Evolutionary conservation across 257 asterid species (phyloP), one percentile per base, ranked within the genome.

Genomic region (Jasminum sambac): DNA sequence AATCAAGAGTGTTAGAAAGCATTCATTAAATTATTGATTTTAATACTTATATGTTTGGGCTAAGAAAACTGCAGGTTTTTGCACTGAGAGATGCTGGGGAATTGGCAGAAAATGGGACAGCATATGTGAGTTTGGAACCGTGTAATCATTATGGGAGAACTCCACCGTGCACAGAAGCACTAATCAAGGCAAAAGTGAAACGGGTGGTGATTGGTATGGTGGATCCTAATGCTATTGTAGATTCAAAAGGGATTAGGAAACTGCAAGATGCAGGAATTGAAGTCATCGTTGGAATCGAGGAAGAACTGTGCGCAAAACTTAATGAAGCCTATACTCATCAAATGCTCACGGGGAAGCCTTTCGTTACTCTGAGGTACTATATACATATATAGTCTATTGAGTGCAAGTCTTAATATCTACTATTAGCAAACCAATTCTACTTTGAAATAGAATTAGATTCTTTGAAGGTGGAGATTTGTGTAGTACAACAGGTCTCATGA

Each of bases 111-210:
- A 84, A 87, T 42, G 96, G 83, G 24, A 91, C 95, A 21, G 98
- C 97, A 25, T 94, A 89, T 69, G 97, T 94, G 79, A 89, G 93
- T 73, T 79, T 91, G 77, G 99, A 94, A 77, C 99, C 99, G 39
- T 94, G 99, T 76, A 91, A 94, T 74, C 99, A 91, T 75, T 85
- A 82, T 50, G 99, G 99, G 78, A 86, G 98, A 82, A 94, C 99
- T 74, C 98, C 99, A 23, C 96, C 99, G 23, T 94, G 99, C 84
- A 76, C 90, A 0, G 96, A 94, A 80, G 98, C 99, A 75, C 80
- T 94, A 41, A 94, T 94, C 79, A 86, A 86, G 66, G 96, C 98
- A 71, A 85, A 78, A 74, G 95, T 94, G 76, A 85, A 68, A 79
- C 85, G 73, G 9, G 96, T 94, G 58, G 98, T 91, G 72, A 82